These are phyloP conservation scores for Termitomyces sp. DNA, from an alignment of 768 basidiomycete genomes.

Conservation along the genomic window DNA sequence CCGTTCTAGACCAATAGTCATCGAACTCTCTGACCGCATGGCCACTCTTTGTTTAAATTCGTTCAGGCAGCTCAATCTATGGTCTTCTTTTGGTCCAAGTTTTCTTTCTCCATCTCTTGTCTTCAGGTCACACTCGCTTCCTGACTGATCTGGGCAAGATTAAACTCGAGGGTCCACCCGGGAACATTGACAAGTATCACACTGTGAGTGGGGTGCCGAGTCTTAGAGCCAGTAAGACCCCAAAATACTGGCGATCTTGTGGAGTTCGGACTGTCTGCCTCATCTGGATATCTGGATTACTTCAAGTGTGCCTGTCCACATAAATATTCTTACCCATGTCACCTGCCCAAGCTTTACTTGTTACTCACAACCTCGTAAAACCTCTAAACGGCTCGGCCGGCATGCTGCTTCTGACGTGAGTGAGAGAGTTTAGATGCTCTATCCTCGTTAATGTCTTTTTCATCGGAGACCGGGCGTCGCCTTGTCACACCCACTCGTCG, in stretches of 20 bases:
- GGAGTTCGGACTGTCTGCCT: neutral
- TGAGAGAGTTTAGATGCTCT: neutral
- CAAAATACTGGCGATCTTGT: conserved; percentile 2
- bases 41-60: neutral
- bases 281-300: neutral
- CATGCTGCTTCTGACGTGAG: conserved; percentile 6
- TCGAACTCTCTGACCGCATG: neutral
- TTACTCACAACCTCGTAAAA: neutral
- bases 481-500: neutral
- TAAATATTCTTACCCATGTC: neutral
- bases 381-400: conserved; percentile 7
- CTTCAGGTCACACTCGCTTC: neutral
- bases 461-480: neutral
- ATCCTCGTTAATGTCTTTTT: neutral
- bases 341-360: conserved; percentile 1
- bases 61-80: neutral
- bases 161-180: neutral
- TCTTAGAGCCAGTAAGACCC: neutral
- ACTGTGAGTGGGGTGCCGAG: conserved; percentile 2
- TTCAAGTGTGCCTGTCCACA: neutral
- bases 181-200: neutral
- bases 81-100: neutral
- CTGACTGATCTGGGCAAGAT: neutral
- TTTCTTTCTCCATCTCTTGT: too few relatives aligned
- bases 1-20: neutral